Conservation (phyloP, 176 grass and related monocot species). For the Pontederia paniculata region DNA sequence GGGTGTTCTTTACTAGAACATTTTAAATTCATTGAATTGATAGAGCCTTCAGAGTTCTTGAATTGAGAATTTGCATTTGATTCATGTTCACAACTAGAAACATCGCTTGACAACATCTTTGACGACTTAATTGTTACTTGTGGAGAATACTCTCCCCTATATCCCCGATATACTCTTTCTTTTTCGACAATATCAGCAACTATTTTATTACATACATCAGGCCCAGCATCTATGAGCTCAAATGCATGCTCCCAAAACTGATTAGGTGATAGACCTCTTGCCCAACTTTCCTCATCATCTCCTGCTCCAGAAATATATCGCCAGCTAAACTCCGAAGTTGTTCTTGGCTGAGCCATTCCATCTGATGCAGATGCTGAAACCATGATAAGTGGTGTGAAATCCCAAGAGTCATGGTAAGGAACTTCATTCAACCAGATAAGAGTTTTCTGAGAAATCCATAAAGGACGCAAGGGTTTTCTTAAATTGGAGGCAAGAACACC, state of each 20-base stretch:
- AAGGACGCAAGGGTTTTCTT: conserved; percentile 55
- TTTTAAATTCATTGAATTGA: conserved; percentile 16
- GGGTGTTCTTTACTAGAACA: conserved; percentile 19
- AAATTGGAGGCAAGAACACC: conserved; percentile 37
- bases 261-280: conserved; percentile 59
- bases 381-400: conserved; percentile 84
- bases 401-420: conserved; percentile 56
- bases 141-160: conserved; percentile 67
- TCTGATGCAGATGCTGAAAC: conserved; percentile 59
- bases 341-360: conserved; percentile 31
- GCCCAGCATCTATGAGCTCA: conserved; percentile 66
- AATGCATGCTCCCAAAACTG: conserved; percentile 86
- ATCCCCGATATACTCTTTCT: conserved; percentile 69
- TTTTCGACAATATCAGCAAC: conserved; percentile 84
- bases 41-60: conserved; percentile 11
- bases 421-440: conserved; percentile 97
- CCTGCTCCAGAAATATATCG: conserved; percentile 86
- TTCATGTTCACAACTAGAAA: conserved; percentile 25
- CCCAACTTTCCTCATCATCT: conserved; percentile 98
- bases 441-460: conserved; percentile 90
- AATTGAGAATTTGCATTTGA: background rate
- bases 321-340: conserved; percentile 67
- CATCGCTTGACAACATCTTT: conserved; percentile 14
- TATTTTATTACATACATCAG: conserved; percentile 58
- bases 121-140: conserved; percentile 48